Percentiles rank a stretch among this genome's conserved stretches.
These are phyloP conservation scores for Pseudopithomyces maydicus DNA, from an alignment of 2,329 filamentous ascomycete genomes.

Conservation along the genomic window DNA sequence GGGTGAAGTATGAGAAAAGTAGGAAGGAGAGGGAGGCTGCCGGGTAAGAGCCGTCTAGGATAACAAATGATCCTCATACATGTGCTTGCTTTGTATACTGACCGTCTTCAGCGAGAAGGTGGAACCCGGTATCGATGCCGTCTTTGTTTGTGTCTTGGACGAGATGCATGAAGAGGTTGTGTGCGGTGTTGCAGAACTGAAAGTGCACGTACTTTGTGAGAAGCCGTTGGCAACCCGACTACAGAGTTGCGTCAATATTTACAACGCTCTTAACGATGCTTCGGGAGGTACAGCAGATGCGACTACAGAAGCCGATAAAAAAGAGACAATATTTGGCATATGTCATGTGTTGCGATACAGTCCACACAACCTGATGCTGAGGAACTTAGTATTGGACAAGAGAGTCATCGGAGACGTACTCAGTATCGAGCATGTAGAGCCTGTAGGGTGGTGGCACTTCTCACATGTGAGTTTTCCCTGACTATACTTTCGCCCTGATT, in stretches of 20 bases:
- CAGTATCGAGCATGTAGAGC: slow-evolving; percentile 89
- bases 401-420: slow-evolving; percentile 81
- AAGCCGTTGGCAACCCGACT: slow-evolving; percentile 87
- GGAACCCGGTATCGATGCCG: slow-evolving; percentile 55
- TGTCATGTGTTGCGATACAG: slow-evolving; percentile 94
- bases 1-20: slow-evolving; percentile 71
- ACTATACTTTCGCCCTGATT: not conserved
- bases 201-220: slow-evolving; percentile 89
- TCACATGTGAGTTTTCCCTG: slow-evolving; percentile 22
- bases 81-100: not conserved
- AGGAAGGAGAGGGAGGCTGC: slow-evolving; percentile 58
- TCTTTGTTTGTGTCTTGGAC: slow-evolving; percentile 79
- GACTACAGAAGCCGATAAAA: slow-evolving; percentile 25
- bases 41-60: slow-evolving; percentile 8
- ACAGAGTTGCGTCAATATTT: slow-evolving; percentile 77
- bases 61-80: not conserved
- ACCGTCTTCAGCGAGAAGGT: slow-evolving; percentile 8
- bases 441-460: slow-evolving; percentile 96
- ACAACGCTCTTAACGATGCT: slow-evolving; percentile 55
- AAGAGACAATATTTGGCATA: slow-evolving; percentile 74
- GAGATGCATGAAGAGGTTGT: slow-evolving; percentile 86
- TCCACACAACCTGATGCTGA: slow-evolving; percentile 86
- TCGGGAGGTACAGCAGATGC: slow-evolving; percentile 27
- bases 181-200: slow-evolving; percentile 69
- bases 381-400: slow-evolving; percentile 76